These are phyloP conservation scores for Citrus cavaleriei DNA, from an alignment of 345 rosid species.

Conservation along the genomic window DNA sequence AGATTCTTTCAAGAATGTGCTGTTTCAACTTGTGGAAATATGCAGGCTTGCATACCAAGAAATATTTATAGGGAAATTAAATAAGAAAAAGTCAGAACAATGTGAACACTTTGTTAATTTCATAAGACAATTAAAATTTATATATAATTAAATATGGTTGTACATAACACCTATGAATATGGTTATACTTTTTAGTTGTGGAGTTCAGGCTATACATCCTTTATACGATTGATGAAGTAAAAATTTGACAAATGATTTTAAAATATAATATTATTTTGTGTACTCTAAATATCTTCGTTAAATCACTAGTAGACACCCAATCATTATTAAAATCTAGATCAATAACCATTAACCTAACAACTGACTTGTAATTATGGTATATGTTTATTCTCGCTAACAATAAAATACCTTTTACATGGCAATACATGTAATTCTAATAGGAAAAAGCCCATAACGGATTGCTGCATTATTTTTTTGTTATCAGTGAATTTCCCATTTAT, in stretches of 20 bases:
- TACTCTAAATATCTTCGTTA: background rate
- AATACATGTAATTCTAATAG: background rate
- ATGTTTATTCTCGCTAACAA: background rate
- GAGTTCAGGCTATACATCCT: background rate
- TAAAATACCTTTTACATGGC: background rate
- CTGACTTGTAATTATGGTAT: background rate
- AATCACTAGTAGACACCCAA: background rate
- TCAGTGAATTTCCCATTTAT: background rate
- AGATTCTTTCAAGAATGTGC: no score
- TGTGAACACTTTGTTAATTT: no score
- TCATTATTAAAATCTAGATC: background rate
- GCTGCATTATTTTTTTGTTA: background rate
- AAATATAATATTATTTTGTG: background rate
- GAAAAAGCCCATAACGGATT: background rate
- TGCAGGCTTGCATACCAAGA: no score
- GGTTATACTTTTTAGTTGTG: background rate
- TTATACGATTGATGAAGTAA: background rate
- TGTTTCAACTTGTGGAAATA: no score
- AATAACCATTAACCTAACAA: background rate
- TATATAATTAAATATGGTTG: background rate
- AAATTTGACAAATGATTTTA: background rate
- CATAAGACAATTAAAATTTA: background rate
- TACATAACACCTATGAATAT: background rate
- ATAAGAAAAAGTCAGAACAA: no score
- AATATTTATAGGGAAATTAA: no score